These are phyloP conservation scores for Microsporum ferrugineum DNA, from an alignment of 2,329 filamentous ascomycete species.

Conservation along the genomic window DNA sequence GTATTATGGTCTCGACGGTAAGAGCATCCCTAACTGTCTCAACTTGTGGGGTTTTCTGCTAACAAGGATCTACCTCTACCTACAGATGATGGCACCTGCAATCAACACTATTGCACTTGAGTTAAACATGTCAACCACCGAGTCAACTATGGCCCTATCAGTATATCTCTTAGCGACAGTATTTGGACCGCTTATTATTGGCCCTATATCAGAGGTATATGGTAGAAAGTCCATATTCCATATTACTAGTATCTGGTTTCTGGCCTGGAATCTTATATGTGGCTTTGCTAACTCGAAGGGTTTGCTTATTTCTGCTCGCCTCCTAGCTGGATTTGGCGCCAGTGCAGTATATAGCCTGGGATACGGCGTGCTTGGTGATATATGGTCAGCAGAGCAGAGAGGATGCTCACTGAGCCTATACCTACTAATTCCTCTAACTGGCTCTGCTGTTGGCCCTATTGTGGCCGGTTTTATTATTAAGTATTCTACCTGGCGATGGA, in stretches of 20 bases:
- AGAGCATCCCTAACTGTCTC: neutral
- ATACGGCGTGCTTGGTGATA: slow-evolving; percentile 42
- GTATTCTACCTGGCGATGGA: slow-evolving; percentile 59
- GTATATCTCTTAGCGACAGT: slow-evolving; percentile 46
- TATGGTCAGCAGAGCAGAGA: slow-evolving; percentile 49
- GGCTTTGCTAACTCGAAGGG: slow-evolving; percentile 43
- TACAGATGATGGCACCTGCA: slow-evolving; percentile 43
- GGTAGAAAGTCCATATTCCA: slow-evolving; percentile 46
- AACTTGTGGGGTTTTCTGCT: neutral
- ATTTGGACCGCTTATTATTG: slow-evolving; percentile 42
- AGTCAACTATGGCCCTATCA: slow-evolving; percentile 41
- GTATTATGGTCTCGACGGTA: slow-evolving; percentile 48
- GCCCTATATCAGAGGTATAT: slow-evolving; percentile 46
- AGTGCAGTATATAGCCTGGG: slow-evolving; percentile 39
- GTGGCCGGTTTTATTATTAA: slow-evolving; percentile 54
- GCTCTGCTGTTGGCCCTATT: slow-evolving; percentile 51
- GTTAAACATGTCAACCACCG: slow-evolving; percentile 39
- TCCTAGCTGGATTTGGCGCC: slow-evolving; percentile 49
- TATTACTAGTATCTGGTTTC: slow-evolving; percentile 43
- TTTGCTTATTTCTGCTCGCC: slow-evolving; percentile 48
- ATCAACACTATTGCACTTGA: slow-evolving; percentile 43
- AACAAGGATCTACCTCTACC: neutral
- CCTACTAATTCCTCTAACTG: slow-evolving; percentile 51
- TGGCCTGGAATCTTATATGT: slow-evolving; percentile 50
- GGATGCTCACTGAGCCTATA: slow-evolving; percentile 53